Base-by-base conservation (phyloP, 345 rosid species). In the Trapa bicornis region DNA sequence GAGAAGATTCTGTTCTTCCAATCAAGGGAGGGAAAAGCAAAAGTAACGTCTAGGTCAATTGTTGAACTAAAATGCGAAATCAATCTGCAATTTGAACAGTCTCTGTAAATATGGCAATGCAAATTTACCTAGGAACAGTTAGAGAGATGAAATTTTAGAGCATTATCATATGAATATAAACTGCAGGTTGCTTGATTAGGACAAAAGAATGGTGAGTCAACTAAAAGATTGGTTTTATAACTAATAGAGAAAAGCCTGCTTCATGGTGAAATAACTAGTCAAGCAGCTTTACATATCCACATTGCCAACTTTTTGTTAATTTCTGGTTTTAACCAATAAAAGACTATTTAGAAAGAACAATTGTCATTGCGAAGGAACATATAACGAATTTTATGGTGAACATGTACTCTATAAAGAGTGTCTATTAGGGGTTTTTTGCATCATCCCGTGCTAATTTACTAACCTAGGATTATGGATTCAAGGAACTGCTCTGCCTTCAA, bases 401-500 rank as follows among this genome's bases (percentile, higher is more conserved):
- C 36, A 39, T 2, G 42, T 35, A 61, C 36, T 37, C 65, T n/a
- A n/a, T n/a, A 35, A 33, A 12, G 10, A 8, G 39, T 61, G 22
- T 22, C 65, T 35, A 0, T 14, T 36, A 4, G 32, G 37, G 36
- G 33, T 58, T 32, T 32, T 36, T 58, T 58, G 63, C 16, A 32
- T 58, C 2, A 35, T 16, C 63, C 33, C 63, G 5, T 58, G 38
- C 38, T 54, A 58, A 58, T 7, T 15, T 35, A 3, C 63, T 58
- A 32, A 92, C 96, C 92, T 87, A 86, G 84, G 68, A 92, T 92
- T 66, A 87, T 48, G 15, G 82, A 73, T 81, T 92, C 96, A 33
- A 92, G 89, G 74, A 89, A 84, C 68, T 75, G 75, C 83, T 86
- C 96, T 2, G 83, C 81, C 77, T 86, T 89, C 76, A 92, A 76